phyloP scores from a whole-genome alignment of 495 filamentous ascomycete species.

The Penicillium soppii region DNA sequence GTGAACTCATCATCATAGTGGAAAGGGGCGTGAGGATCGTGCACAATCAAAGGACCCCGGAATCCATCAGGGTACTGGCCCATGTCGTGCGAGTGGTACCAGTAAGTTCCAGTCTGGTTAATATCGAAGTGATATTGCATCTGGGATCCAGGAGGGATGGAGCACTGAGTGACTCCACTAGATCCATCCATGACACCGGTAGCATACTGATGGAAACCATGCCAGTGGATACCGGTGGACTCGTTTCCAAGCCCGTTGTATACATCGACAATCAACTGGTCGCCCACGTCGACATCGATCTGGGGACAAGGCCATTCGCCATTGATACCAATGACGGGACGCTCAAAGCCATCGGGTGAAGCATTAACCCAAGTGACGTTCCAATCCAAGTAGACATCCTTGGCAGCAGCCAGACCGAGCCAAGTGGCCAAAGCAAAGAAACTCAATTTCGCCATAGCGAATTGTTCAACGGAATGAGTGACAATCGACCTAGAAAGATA shows the following conservation, averaged over 20 bases:
- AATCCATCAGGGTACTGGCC: conserved; percentile 82
- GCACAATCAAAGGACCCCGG: conserved; percentile 68
- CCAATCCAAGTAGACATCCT: conserved; percentile 55
- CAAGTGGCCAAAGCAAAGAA: conserved; percentile 23
- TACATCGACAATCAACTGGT: conserved; percentile 70
- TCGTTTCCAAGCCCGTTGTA: conserved; percentile 74
- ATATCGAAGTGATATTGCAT: conserved; percentile 71
- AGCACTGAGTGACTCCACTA: conserved; percentile 64
- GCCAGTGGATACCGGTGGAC: conserved; percentile 68
- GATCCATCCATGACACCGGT: conserved; percentile 65
- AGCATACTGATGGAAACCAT: conserved; percentile 63
- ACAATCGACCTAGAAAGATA: conserved; percentile 19
- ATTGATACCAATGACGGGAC: conserved; percentile 81
- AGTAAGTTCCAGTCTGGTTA: conserved; percentile 76
- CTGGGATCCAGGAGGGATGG: conserved; percentile 57
- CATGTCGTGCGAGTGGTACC: conserved; percentile 76
- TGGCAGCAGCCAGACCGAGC: conserved; percentile 24
- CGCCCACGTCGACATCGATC: conserved; percentile 68
- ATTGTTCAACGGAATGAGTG: conserved; percentile 18
- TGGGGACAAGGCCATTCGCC: conserved; percentile 73
- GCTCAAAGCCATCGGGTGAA: conserved; percentile 72
- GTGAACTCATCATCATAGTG: conserved; percentile 67
- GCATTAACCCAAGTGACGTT: conserved; percentile 78
- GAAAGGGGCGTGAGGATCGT: conserved; percentile 67
- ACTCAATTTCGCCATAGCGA: conserved; percentile 21